Evolutionary conservation across 2,329 filamentous ascomycete genomes (phyloP), one percentile per base, ranked within the genome.

Genomic region (Ilyonectria sp.): DNA sequence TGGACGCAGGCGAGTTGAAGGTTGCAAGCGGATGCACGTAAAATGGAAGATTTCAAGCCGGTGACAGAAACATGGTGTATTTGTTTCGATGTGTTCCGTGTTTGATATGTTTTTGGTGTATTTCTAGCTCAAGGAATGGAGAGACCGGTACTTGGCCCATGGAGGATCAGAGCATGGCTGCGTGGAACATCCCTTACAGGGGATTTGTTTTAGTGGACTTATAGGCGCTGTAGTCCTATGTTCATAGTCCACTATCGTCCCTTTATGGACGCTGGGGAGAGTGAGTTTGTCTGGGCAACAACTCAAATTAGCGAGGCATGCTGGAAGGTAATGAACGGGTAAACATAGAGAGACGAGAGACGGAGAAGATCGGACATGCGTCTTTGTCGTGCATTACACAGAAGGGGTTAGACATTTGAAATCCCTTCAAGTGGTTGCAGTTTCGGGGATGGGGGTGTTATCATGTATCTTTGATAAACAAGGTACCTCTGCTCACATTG

Each of bases 401-500:
- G 40, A 43, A 43, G 40, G 40, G 40, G 40, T n/a, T 43, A 43
- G 40, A 19, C 40, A 43, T n/a, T 17, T n/a, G 2, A n/a, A 40
- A 40, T 6, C 37, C 37, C 37, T n/a, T 43, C n/a, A n/a, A n/a
- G 40, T 43, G 40, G 40, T n/a, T 43, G 17, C 40, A 43, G 40
- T n/a, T 19, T 43, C 15, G 15, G 40, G 26, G 11, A 9, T 17
- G n/a, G 29, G 49, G 49, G 17, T 19, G n/a, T 35, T 35, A 53
- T 53, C 50, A 33, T 37, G 31, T 53, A 53, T 35, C 31, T 15
- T 50, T 35, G 50, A 53, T 33, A 53, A 53, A 53, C 50, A 53
- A 35, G 50, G 50, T 33, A 35, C 50, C 29, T 53, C 50, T 35
- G 31, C 10, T n/a, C 13, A 31, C 19, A 19, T 31, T 7, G n/a